These are phyloP conservation scores for Zymoseptoria ardabiliae DNA, from an alignment of 2,329 filamentous ascomycete species.

Conservation along the genomic window DNA sequence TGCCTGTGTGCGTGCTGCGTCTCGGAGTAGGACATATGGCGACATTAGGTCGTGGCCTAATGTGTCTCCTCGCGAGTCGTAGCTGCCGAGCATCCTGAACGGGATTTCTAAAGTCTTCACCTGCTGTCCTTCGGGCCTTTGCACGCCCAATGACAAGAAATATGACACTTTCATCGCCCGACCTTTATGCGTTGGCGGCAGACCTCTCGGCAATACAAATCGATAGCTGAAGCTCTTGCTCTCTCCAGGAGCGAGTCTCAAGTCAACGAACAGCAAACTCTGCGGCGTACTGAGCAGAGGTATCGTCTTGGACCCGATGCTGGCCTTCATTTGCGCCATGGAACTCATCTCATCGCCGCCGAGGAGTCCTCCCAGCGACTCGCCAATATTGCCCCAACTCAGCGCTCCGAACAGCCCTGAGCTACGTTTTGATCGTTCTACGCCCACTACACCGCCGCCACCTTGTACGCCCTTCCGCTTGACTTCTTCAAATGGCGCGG, in stretches of 20 bases:
- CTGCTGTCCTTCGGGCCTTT: slow-evolving; percentile 72
- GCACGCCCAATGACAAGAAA: slow-evolving; percentile 83
- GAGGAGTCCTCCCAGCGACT: slow-evolving; percentile 80
- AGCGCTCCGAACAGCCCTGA: slow-evolving; percentile 76
- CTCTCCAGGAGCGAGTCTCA: slow-evolving; percentile 80
- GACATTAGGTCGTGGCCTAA: slow-evolving; percentile 91
- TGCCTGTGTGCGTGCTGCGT: slow-evolving; percentile 57
- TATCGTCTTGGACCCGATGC: slow-evolving; percentile 76
- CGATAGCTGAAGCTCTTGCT: slow-evolving; percentile 80
- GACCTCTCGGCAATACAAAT: slow-evolving; percentile 74
- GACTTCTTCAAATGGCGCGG: slow-evolving; percentile 86
- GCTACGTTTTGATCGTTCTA: slow-evolving; percentile 66
- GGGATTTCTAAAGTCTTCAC: slow-evolving; percentile 88
- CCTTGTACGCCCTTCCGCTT: slow-evolving; percentile 86
- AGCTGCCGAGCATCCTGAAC: slow-evolving; percentile 86
- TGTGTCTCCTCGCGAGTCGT: slow-evolving; percentile 81
- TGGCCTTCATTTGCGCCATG: slow-evolving; percentile 89
- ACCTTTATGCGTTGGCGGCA: slow-evolving; percentile 87
- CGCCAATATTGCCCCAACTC: slow-evolving; percentile 82
- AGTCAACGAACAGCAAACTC: slow-evolving; percentile 89
- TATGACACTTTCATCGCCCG: slow-evolving; percentile 93
- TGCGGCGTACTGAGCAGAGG: slow-evolving; percentile 92
- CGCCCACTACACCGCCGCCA: slow-evolving; percentile 75
- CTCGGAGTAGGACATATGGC: slow-evolving; percentile 81
- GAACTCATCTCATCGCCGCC: slow-evolving; percentile 81